Conservation (phyloP, 495 filamentous ascomycete genomes). For the Bathelium albidoporum region DNA sequence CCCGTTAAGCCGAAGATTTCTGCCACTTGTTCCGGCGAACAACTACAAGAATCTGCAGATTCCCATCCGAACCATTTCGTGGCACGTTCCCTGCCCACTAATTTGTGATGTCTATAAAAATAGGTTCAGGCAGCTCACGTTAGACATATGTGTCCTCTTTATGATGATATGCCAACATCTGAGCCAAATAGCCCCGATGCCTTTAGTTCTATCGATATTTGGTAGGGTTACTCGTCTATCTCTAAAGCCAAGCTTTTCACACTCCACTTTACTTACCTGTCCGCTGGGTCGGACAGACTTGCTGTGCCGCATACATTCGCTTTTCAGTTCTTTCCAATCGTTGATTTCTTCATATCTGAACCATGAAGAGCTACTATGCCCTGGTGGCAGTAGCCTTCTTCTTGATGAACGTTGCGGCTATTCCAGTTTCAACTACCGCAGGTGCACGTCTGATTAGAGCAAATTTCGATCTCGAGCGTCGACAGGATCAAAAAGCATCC, state of each 20-base stretch:
- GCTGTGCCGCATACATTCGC: background rate
- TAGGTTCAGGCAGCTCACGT: background rate
- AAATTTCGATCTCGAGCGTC: background rate
- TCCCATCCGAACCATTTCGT: background rate
- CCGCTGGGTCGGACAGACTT: background rate
- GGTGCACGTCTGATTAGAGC: background rate
- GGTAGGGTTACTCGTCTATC: background rate
- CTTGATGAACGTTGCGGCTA: background rate
- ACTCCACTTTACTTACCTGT: background rate
- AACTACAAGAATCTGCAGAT: background rate
- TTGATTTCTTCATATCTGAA: background rate
- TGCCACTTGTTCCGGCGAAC: background rate
- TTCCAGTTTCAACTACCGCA: background rate
- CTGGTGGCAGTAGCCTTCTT: background rate
- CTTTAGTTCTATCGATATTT: no score
- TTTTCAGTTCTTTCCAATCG: background rate
- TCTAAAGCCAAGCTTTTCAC: background rate
- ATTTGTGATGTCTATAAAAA: background rate
- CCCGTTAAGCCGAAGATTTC: background rate
- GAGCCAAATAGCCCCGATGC: background rate
- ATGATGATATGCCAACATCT: background rate
- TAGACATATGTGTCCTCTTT: background rate
- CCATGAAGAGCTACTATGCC: background rate
- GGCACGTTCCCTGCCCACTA: background rate
- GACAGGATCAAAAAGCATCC: background rate